Conservation (phyloP, 768 basidiomycete species). For the Trametes maxima region DNA sequence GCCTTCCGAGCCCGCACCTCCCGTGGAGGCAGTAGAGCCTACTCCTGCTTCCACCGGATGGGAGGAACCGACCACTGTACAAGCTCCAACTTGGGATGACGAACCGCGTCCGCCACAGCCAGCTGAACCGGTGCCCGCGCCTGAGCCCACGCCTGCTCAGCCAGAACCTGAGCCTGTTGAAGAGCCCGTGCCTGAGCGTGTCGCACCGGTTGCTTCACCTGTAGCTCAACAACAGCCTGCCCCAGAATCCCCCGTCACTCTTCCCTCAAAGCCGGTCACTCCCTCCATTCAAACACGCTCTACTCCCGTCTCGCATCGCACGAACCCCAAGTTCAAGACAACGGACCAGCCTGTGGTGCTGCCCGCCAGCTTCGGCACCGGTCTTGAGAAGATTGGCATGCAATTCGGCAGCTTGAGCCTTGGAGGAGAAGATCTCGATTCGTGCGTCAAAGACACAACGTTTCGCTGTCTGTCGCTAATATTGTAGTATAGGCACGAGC, state of each 20-base stretch:
- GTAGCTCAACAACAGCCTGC: slow-evolving; percentile 11
- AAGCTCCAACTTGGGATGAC: slow-evolving; percentile 41
- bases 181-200: slow-evolving; percentile 52
- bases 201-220: slow-evolving; percentile 8
- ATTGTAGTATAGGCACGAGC: slow-evolving; percentile 34
- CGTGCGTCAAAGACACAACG: slow-evolving; percentile 43
- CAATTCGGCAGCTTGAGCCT: slow-evolving; percentile 86
- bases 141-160: slow-evolving; percentile 13
- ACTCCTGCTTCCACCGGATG: slow-evolving; percentile 27
- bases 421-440: slow-evolving; percentile 62
- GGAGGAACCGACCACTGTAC: slow-evolving; percentile 42
- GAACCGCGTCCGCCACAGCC: slow-evolving; percentile 32
- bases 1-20: slow-evolving; percentile 29
- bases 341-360: slow-evolving; percentile 82
- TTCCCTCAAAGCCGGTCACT: slow-evolving; percentile 38
- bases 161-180: slow-evolving; percentile 39
- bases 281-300: slow-evolving; percentile 56
- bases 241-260: slow-evolving; percentile 33
- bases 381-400: slow-evolving; percentile 83
- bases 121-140: slow-evolving; percentile 26
- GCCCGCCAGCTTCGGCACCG: slow-evolving; percentile 64
- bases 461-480: neutral
- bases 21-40: slow-evolving; percentile 23
- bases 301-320: slow-evolving; percentile 54
- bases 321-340: slow-evolving; percentile 66